phyloP scores from a whole-genome alignment of 2,329 filamentous ascomycete genomes.

The Aphanoascus verrucosus region DNA sequence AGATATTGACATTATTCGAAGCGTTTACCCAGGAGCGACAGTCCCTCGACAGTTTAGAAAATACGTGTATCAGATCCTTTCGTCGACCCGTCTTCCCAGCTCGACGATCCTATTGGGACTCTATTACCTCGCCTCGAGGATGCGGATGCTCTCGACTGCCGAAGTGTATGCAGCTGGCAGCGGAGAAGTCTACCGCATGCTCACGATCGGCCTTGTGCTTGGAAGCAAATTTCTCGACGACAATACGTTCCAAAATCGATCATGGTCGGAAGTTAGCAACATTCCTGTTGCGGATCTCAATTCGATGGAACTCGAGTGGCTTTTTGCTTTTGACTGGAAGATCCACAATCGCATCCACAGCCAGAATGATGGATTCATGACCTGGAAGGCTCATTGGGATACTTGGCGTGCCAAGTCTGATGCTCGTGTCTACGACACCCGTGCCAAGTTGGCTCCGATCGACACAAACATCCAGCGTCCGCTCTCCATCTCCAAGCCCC shows the following conservation, averaged over 20 bases:
- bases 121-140: constrained; percentile 75
- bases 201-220: constrained; percentile 73
- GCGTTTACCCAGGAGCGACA: constrained; percentile 51
- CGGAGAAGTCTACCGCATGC: constrained; percentile 73
- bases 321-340: constrained; percentile 68
- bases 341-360: constrained; percentile 76
- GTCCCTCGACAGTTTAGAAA: constrained; percentile 71
- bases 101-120: constrained; percentile 84
- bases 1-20: constrained; percentile 54
- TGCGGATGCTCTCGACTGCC: constrained; percentile 58
- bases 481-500: constrained; percentile 40
- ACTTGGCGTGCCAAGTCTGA: constrained; percentile 47
- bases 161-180: constrained; percentile 46
- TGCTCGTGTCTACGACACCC: constrained; percentile 37
- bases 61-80: constrained; percentile 82
- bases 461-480: constrained; percentile 53
- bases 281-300: constrained; percentile 79
- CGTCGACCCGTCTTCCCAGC: constrained; percentile 77
- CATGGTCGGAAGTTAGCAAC: constrained; percentile 90
- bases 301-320: constrained; percentile 76
- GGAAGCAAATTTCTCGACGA: constrained; percentile 95
- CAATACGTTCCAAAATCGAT: constrained; percentile 95
- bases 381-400: constrained; percentile 57
- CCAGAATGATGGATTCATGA: constrained; percentile 56
- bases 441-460: constrained; percentile 48